Evolutionary conservation across 2,329 filamentous ascomycete genomes (phyloP), one percentile per base, ranked within the genome.

Genomic region (Xylariaceae sp.): DNA sequence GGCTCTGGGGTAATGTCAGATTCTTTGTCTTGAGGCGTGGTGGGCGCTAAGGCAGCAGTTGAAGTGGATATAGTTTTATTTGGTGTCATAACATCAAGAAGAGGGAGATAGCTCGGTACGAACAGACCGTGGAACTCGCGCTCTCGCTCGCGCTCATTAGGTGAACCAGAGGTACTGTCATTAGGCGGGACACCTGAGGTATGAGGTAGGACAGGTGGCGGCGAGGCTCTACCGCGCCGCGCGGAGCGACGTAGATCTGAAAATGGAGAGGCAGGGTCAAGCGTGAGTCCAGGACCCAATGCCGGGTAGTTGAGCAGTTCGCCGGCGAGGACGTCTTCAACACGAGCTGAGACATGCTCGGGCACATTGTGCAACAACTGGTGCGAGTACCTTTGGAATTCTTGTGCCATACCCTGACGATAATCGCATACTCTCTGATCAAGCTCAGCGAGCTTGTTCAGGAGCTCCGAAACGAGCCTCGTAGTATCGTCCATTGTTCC

Each of bases 81-180:
- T 58, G 69, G 67, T 44, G 74, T 68, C 43, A 68, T 65, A 60
- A 77, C 76, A 63, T 87, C 85, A 52, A 88, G 79, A 53, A 88
- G 75, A 40, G 85, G 85, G 53, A 89, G 78, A 66, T 83, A 88
- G 60, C 75, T 81, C 24, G 85, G 86, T 31, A 82, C 87, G 67
- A 88, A 88, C 57, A 88, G 73, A 59, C 85, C 85, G 61, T 81
- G 80, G 62, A 88, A 82, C 64, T 87, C 84, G 67, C 76, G 74
- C 63, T 87, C 84, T 67, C 75, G 75, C 64, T 87, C 84, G 58
- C 82, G 80, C 56, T 82, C 81, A 73, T 45, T 34, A 53, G 81
- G 81, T 47, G 79, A 78, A 65, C 76, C 79, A 63, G 75, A 67
- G 46, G 74, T 74, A 62, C 69, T 58, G 16, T 73, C 70, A 8